Base-by-base conservation (phyloP, 345 rosid genomes). In the Conringia planisiliqua region DNA sequence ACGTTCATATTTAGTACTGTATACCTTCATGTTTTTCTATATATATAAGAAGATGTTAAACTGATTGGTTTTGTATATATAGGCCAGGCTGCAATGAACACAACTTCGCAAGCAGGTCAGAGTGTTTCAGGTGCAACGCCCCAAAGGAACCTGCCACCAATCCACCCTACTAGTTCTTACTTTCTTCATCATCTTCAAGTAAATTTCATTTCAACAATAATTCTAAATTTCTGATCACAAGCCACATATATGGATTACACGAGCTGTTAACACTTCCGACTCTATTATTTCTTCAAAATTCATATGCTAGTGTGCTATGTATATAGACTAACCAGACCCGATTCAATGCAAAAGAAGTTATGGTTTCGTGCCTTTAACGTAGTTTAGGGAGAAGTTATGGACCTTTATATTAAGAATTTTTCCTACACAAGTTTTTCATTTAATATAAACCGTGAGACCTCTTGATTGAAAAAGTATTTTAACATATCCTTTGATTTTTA, bases 61-160 rank as follows among this genome's bases (percentile, higher is more conserved):
- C 61, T 30, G 7, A 29, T 30, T 56, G 12, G 40, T n/a, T 30
- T 16, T 55, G 33, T 58, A 27, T 62, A 9, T 50, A 24, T 76
- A 91, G 98, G 86, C 14, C 82, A 57, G 97, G 92, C 5, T 94
- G 97, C 82, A 88, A 91, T 20, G 93, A 87, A 75, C 98, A 94
- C 72, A 94, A 94, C 83, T 94, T 91, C 33, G 98, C 98, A 9
- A 94, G 90, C 80, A 83, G 98, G 73, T 91, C 71, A 68, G 95
- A 94, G 76, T 91, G 98, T 62, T 94, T 89, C 81, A 82, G 88
- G 72, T 94, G 98, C 90, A 89, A 85, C 78, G 95, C 97, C 2
- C 96, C 96, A 16, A 86, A 91, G 75, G 97, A 91, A 36, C 63
- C 75, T 55, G 56, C 73, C 67, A 73, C 30, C 67, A 82, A 72